Base-by-base conservation (phyloP, 2,329 filamentous ascomycete genomes). In the Alternaria arbusti region DNA sequence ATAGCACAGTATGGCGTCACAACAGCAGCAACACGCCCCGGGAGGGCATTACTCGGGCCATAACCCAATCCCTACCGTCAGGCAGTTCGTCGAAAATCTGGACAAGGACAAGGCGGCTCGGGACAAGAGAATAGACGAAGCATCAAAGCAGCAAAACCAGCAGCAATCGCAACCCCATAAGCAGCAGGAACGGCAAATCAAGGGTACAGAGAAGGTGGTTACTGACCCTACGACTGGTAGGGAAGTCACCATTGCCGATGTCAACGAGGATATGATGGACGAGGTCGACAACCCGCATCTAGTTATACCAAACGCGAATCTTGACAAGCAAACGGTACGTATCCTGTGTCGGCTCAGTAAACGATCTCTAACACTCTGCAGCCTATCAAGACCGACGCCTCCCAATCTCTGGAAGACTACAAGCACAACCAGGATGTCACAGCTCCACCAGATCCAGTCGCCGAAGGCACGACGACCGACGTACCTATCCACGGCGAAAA, bases 401-500 rank as follows among this genome's bases (percentile, higher is more conserved):
- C 85, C 1, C 92, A 96, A 77, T 89, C 89, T 0, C 88, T 90
- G 26, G 86, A 90, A 63, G 92, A 97, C 67, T 97, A 98, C 80
- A 92, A 91, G 67, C 77, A 91, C 61, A 92, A 89, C 10, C 95
- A 97, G 81, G 95, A 98, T 80, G 85, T 97, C 61, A 97, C 93
- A 0, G 92, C 95, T 0, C 95, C 95, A 3, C 95, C 95, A 1
- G 94, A 96, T 69, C 95, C 95, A 0, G 85, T 97, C 20, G 89
- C 90, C 15, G 86, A 90, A 61, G 93, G 93, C 23, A 89, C 90
- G 32, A 98, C 95, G 0, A 94, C 93, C 25, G 96, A 98, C 80
- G 94, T 98, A 1, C 96, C 96, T 4, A 97, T 98, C 62, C 92
- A 94, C 75, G 95, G 94, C 73, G 95, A 98, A 78, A 97, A 96